Evolutionary conservation across 2,329 filamentous ascomycete species (phyloP), one percentile per base, ranked within the genome.

Genomic region (Monosporascus sp.): DNA sequence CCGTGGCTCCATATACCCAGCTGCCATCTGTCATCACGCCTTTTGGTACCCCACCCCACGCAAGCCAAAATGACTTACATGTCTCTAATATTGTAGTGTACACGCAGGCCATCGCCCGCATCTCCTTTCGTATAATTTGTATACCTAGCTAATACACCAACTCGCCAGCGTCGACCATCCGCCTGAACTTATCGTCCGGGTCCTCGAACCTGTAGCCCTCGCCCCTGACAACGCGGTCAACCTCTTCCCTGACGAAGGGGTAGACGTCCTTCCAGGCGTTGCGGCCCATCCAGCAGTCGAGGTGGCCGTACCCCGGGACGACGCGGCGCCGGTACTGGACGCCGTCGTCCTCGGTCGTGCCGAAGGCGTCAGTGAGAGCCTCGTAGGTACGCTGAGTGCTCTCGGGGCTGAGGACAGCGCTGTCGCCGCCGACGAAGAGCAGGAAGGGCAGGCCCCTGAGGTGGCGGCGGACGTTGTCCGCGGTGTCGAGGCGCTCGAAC

Each of bases 251-350:
- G 8, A 85, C 72, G 49, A 80, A 73, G 0, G 82, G 82, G 61
- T 78, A 85, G 27, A 86, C 79, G 61, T 85, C 83, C 63, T 72
- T 77, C 73, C 78, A 82, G 3, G 81, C 79, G 52, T 80, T 76
- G 44, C 77, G 73, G 4, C 82, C 81, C 79, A 85, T 85, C 80
- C 80, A 85, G 61, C 78, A 79, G 70, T 85, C 82, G 40, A 85
- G 66, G 63, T 85, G 82, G 3, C 82, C 81, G 62, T 85, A 85
- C 16, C 79, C 79, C 1, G 76, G 76, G 5, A 85, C 73, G 4
- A 84, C 77, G 34, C 72, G 66, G 11, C 82, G 71, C 37, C 73
- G 69, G 65, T 84, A 85, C 60, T 75, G 68, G 16, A 75, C 64
- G 7, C 68, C 69, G 9, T 62, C 61, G 19, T 65, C 57, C 44